Base-by-base conservation (phyloP, 345 rosid genomes). In the Noccaea caerulescens region DNA sequence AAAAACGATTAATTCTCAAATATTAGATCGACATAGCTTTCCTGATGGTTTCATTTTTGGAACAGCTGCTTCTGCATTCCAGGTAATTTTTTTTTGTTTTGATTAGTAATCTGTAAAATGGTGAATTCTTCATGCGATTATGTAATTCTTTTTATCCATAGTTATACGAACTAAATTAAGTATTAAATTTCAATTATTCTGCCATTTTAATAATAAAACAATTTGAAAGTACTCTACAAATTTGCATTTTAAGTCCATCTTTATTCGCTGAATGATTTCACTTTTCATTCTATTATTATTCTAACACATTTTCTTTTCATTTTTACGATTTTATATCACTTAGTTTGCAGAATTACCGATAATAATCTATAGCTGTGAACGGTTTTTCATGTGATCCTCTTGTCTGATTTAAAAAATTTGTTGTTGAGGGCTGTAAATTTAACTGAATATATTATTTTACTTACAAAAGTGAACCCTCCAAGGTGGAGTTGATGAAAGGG, bases 51-150 rank as follows among this genome's bases (percentile, higher is more conserved):
- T 88, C 58, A 70, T 82, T 20, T 88, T 88, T 18, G 94, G 94
- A 20, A 88, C 94, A 0, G 94, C 94, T 58, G 84, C 94, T 13
- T 82, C 91, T 12, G 91, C 94, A 23, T 88, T 77, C 77, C 94
- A 88, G 87, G 94, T 88, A 42, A 4, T 46, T 46, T 46, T 54
- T 54, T 25, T 9, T 52, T 6, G 37, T 68, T 43, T 43, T 14
- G 37, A 13, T 63, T 8, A 3, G 0, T n/a, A 7, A 34, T 8
- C 7, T 49, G 34, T 59, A 7, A 66, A 43, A 20, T 52, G 14
- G 16, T 5, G 10, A 54, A 42, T 8, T 23, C 1, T 23, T 23
- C 54, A 44, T 63, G 64, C 56, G 58, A 45, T 36, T 56, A 6
- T 38, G 20, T 4, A 18, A 38, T 5, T 69, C 49, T 37, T 25